Conservation (phyloP, 345 rosid species). For the Lepidium africanum region DNA sequence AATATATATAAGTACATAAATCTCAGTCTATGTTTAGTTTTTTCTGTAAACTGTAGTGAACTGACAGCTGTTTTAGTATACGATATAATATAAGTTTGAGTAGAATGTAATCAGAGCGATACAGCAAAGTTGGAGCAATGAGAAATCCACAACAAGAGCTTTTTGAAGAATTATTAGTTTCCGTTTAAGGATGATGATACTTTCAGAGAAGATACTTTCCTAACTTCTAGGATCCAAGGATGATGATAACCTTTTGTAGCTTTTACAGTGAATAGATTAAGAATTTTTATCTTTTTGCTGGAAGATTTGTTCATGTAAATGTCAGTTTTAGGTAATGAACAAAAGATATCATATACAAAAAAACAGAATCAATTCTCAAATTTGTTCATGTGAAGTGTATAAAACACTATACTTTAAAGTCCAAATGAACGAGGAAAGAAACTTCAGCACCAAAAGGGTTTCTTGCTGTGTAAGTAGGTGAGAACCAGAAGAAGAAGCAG, state of each 20-base stretch:
- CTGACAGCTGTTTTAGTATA: neutral
- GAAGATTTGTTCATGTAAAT: neutral
- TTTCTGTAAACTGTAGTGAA: neutral
- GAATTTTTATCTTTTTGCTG: neutral
- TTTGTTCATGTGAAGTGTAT: too few relatives aligned
- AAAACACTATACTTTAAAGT: too few relatives aligned
- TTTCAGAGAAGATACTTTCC: conserved; percentile 33
- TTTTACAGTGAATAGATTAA: neutral
- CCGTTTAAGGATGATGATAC: conserved; percentile 40
- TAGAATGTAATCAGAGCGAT: neutral
- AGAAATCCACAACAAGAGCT: neutral
- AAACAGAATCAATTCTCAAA: too few relatives aligned
- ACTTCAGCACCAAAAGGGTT: too few relatives aligned
- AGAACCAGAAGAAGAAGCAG: too few relatives aligned
- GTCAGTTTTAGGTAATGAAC: neutral
- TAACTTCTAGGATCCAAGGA: conserved; percentile 10
- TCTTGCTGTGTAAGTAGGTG: too few relatives aligned
- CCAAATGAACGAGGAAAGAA: too few relatives aligned
- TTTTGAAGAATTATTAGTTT: conserved; percentile 1
- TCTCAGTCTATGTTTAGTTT: neutral
- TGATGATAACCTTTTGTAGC: neutral
- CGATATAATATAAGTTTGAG: conserved; percentile 3
- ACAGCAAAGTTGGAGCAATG: conserved; percentile 14
- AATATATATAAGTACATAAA: neutral
- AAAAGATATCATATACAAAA: too few relatives aligned